phyloP scores from a whole-genome alignment of 2,329 filamentous ascomycete species.

The Talaromyces amestolkiae region DNA sequence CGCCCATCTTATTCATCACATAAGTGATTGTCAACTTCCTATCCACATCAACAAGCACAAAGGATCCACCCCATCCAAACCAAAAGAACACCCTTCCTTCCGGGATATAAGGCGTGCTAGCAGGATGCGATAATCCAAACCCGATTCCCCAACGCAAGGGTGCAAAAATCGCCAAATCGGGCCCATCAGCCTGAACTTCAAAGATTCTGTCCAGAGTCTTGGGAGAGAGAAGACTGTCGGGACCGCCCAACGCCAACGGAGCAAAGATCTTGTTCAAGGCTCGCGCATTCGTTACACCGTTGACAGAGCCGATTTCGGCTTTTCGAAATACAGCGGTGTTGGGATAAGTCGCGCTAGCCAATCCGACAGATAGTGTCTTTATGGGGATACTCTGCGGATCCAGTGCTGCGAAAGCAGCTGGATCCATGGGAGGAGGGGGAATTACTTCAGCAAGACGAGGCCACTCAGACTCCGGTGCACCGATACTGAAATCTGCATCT shows the following conservation, averaged over 20 bases:
- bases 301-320: constrained; percentile 44
- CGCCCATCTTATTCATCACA: constrained; percentile 48
- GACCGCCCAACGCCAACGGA: constrained; percentile 34
- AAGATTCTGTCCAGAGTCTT: constrained; percentile 48
- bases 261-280: constrained; percentile 45
- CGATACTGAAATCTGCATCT: constrained; percentile 49
- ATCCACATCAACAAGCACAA: constrained; percentile 46
- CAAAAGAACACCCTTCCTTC: constrained; percentile 41
- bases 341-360: constrained; percentile 26
- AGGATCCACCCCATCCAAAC: constrained; percentile 49
- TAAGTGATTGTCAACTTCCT: constrained; percentile 45
- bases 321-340: constrained; percentile 36
- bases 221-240: constrained; percentile 39
- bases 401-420: not conserved
- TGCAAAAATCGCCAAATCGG: constrained; percentile 40
- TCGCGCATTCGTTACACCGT: constrained; percentile 49
- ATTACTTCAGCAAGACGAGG: constrained; percentile 40
- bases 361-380: constrained; percentile 25
- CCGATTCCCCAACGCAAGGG: constrained; percentile 46
- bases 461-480: constrained; percentile 44
- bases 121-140: constrained; percentile 36
- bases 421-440: constrained; percentile 25
- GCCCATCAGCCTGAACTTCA: constrained; percentile 43
- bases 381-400: constrained; percentile 7
- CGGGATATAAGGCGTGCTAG: constrained; percentile 27